A percentile compares a stretch with the other conserved stretches of the same genome.
Evolutionary conservation across 306 rosid species (phyloP).

Genomic region (Malus sylvestris): DNA sequence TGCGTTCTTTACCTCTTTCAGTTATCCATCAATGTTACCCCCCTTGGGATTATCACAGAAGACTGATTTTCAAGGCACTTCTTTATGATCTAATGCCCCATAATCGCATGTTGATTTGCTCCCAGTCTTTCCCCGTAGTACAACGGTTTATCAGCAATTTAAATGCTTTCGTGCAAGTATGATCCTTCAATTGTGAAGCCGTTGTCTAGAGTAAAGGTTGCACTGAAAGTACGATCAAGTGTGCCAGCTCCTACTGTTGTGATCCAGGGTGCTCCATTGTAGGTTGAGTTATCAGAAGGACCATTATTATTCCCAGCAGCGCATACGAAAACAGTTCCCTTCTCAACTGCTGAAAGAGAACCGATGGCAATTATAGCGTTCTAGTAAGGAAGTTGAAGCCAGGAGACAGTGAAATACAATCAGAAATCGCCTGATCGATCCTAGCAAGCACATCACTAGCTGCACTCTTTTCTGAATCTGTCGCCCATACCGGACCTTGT

Average conservation of each 20-base stretch:
- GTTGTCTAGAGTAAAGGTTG: conserved; percentile 7
- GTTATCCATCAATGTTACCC: background rate
- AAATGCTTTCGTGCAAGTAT: background rate
- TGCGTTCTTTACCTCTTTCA: background rate
- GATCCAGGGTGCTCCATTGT: conserved; percentile 19
- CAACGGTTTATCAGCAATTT: background rate
- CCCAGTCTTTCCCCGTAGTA: background rate
- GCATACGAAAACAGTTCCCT: conserved; percentile 12
- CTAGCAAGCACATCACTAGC: conserved; percentile 3
- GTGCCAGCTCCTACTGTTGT: conserved; percentile 21
- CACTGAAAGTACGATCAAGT: conserved; percentile 13
- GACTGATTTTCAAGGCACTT: background rate
- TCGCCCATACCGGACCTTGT: background rate
- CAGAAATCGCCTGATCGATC: conserved; percentile 15
- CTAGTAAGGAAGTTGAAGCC: background rate
- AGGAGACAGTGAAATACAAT: conserved; percentile 15
- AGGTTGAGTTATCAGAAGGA: background rate
- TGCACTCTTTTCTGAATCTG: background rate
- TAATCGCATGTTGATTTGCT: background rate
- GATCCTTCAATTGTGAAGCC: conserved; percentile 1
- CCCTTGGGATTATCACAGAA: background rate
- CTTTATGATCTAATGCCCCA: background rate
- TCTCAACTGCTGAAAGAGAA: conserved; percentile 2
- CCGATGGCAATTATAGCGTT: background rate
- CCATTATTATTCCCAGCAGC: conserved; percentile 10